Evolutionary conservation across 495 filamentous ascomycete species (phyloP).

Genomic region (Penicillium antarcticum): DNA sequence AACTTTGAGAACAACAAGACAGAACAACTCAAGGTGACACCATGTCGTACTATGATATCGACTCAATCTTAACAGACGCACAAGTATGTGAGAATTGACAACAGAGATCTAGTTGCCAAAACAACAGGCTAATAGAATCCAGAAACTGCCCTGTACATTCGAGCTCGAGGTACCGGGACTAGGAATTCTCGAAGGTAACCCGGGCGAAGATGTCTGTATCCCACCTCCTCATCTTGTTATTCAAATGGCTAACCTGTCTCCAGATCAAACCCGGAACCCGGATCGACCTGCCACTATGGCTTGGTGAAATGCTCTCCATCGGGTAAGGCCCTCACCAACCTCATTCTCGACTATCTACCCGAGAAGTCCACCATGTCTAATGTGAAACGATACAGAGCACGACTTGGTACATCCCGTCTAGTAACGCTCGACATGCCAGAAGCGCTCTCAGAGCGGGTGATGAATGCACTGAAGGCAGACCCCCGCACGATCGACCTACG

Average conservation of each 20-base stretch:
- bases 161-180: constrained; percentile 82
- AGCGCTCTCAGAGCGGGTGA: constrained; percentile 73
- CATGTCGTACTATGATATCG: constrained; percentile 90
- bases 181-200: constrained; percentile 81
- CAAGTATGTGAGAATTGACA: constrained; percentile 52
- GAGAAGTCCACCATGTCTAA: neutral
- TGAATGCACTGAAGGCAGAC: constrained; percentile 89
- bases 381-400: constrained; percentile 27
- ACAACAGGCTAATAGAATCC: constrained; percentile 14
- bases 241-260: constrained; percentile 5
- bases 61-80: constrained; percentile 88
- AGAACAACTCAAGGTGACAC: constrained; percentile 13
- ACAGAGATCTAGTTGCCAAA: neutral
- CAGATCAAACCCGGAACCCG: constrained; percentile 77
- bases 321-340: constrained; percentile 42
- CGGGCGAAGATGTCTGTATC: constrained; percentile 54
- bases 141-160: constrained; percentile 97
- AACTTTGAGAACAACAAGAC: constrained; percentile 5
- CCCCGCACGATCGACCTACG: constrained; percentile 82
- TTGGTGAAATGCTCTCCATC: constrained; percentile 93
- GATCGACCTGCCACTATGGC: constrained; percentile 87
- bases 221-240: neutral
- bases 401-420: constrained; percentile 58
- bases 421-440: constrained; percentile 79
- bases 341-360: neutral